phyloP scores from a whole-genome alignment of 257 asterid species.

The Buddleja alternifolia region DNA sequence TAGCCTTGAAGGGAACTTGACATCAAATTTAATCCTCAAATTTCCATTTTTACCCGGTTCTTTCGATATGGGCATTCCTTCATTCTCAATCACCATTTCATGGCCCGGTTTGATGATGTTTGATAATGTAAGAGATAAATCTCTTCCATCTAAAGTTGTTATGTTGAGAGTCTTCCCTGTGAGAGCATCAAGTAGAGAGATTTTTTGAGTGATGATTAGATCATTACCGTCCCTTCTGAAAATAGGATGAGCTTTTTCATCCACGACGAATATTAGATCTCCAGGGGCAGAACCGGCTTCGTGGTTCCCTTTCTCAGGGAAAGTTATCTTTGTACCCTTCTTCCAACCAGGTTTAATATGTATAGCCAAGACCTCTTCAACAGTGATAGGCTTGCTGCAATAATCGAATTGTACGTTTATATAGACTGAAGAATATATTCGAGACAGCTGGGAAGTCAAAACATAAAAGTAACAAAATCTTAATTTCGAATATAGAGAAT shows the following conservation, averaged over 20 bases:
- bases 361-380: slow-evolving; percentile 87
- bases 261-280: slow-evolving; percentile 78
- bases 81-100: slow-evolving; percentile 67
- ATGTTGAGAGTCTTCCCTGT: slow-evolving; percentile 74
- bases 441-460: too few species aligned
- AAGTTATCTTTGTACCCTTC: slow-evolving; percentile 90
- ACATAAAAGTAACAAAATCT: too few species aligned
- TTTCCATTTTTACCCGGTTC: slow-evolving; percentile 82
- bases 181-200: slow-evolving; percentile 83
- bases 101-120: slow-evolving; percentile 83
- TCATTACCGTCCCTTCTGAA: slow-evolving; percentile 91
- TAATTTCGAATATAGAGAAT: too few species aligned
- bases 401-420: neutral
- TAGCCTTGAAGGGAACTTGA: slow-evolving; percentile 86
- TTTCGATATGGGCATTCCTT: slow-evolving; percentile 96
- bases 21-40: slow-evolving; percentile 79
- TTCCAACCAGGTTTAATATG: slow-evolving; percentile 93
- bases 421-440: neutral
- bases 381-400: slow-evolving; percentile 74
- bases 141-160: slow-evolving; percentile 73
- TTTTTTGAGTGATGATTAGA: slow-evolving; percentile 58
- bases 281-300: slow-evolving; percentile 75
- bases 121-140: slow-evolving; percentile 52
- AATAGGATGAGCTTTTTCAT: slow-evolving; percentile 76
- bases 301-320: slow-evolving; percentile 89